A percentile compares a stretch with the other conserved stretches of the same genome.
Evolutionary conservation across 441 rosid species (phyloP).

Genomic region (Syzygium syzygioides): DNA sequence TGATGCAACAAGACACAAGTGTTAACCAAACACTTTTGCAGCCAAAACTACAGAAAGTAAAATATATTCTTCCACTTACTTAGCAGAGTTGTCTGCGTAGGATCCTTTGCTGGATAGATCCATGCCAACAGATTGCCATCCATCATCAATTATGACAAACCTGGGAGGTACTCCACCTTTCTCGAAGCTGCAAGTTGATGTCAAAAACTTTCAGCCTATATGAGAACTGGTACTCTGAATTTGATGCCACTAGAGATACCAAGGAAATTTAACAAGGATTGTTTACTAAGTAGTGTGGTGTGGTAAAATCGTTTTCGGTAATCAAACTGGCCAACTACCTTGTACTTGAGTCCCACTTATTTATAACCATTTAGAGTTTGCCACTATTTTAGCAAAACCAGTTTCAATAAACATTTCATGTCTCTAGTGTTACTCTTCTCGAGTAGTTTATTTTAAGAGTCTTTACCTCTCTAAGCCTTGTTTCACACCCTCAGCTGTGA

Average conservation of each 20-base stretch:
- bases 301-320: not conserved
- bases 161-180: constrained; percentile 52
- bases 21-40: not conserved
- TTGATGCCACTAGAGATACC: not conserved
- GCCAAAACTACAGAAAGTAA: not conserved
- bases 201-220: not conserved
- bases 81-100: constrained; percentile 56
- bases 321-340: not conserved
- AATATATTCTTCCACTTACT: constrained; percentile 27
- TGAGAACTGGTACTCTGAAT: not conserved
- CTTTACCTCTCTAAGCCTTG: constrained; percentile 44
- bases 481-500: constrained; percentile 42
- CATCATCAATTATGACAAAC: constrained; percentile 59
- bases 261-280: not conserved
- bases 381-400: not conserved
- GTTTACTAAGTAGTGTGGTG: not conserved
- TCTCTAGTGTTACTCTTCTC: not conserved
- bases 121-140: constrained; percentile 66
- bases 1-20: constrained; percentile 4
- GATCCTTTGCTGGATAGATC: constrained; percentile 35
- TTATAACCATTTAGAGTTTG: not conserved
- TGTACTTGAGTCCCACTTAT: not conserved
- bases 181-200: constrained; percentile 31
- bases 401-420: not conserved
- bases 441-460: not conserved